Base-by-base conservation (phyloP, 2,329 filamentous ascomycete genomes). In the Pseudocercospora ulei region DNA sequence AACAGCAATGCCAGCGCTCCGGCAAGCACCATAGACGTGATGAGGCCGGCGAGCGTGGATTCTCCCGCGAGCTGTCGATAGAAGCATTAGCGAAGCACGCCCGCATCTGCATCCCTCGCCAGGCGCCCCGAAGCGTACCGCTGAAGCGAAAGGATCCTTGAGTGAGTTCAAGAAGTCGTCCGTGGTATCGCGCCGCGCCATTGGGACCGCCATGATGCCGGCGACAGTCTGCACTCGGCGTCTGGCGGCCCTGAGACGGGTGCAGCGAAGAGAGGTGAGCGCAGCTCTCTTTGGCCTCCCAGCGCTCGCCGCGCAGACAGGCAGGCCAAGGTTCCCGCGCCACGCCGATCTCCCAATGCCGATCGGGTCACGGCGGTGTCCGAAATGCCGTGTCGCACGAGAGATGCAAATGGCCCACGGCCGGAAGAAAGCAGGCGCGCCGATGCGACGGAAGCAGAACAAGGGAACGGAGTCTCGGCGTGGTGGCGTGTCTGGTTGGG, bases 1-100 rank as follows among this genome's bases (percentile, higher is more conserved):
- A 96, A 98, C 49, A 78, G 65, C 42, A 93, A 59, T 46, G 84
- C 78, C 52, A 94, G 78, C 51, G 78, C 69, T 47, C 73, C 56
- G 5, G 85, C 84, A 56, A 90, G 68, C 39, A 76, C 81, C 28
- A 95, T 58, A 2, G 88, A 93, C 13, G 82, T 85, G 48, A 70
- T 82, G 28, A 96, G 66, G 33, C 87, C 85, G 42, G 83, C 80
- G 63, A 79, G 77, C 44, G 95, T 71, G 27, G 86, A 80, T 41
- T 72, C 68, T 47, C 66, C 56, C 52, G 67, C 63, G 44, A 76
- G 66, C 73, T 78, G 52, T 33, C 4, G 6, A 28, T 24, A 24
- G 25, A 3, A 9, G 14, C 29, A 14, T 39, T 20, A 34, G 18
- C 35, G 5, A 20, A 12, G 4, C 5, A 12, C 27, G 23, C 14